A percentile compares a stretch with the other conserved stretches of the same genome.
Evolutionary conservation across 768 basidiomycete genomes (phyloP).

Genomic region (Hygrocybe punicea): DNA sequence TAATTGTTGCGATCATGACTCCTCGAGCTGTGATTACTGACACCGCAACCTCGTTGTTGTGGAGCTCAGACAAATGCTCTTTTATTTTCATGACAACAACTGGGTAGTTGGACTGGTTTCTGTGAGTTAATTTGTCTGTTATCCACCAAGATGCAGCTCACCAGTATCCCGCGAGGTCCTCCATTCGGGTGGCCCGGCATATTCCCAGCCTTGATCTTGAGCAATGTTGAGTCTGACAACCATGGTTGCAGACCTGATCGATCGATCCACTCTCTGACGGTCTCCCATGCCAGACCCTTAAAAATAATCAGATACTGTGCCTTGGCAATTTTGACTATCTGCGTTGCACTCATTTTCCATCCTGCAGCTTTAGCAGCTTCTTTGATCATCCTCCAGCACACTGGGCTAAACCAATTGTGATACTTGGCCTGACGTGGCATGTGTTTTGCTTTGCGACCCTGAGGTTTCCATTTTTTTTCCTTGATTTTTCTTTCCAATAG

Average conservation of each 20-base stretch:
- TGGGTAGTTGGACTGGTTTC: background rate
- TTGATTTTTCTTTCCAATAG: background rate
- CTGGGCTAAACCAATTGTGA: slow-evolving; percentile 10
- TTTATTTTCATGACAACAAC: slow-evolving; percentile 15
- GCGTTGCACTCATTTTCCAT: slow-evolving; percentile 1
- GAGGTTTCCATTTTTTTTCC: background rate
- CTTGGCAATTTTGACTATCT: background rate
- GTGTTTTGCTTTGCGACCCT: slow-evolving; percentile 9
- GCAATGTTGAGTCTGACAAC: slow-evolving; percentile 1
- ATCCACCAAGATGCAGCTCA: background rate
- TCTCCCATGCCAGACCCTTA: background rate
- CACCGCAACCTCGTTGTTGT: slow-evolving; percentile 16
- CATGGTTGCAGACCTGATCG: background rate
- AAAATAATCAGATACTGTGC: slow-evolving; percentile 6
- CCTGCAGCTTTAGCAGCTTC: background rate
- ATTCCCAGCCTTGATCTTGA: slow-evolving; percentile 4
- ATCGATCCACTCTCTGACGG: slow-evolving; percentile 2
- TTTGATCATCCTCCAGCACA: slow-evolving; percentile 7
- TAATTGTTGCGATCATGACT: slow-evolving; percentile 21
- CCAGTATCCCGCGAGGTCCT: slow-evolving; percentile 9
- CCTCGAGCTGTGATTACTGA: slow-evolving; percentile 18
- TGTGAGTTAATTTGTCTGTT: background rate
- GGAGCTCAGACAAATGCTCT: slow-evolving; percentile 12
- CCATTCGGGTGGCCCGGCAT: slow-evolving; percentile 12
- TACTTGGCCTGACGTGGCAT: background rate